Evolutionary conservation across 805 yeast genomes (phyloP).

Genomic region (Debaryomyces prosopidis): DNA sequence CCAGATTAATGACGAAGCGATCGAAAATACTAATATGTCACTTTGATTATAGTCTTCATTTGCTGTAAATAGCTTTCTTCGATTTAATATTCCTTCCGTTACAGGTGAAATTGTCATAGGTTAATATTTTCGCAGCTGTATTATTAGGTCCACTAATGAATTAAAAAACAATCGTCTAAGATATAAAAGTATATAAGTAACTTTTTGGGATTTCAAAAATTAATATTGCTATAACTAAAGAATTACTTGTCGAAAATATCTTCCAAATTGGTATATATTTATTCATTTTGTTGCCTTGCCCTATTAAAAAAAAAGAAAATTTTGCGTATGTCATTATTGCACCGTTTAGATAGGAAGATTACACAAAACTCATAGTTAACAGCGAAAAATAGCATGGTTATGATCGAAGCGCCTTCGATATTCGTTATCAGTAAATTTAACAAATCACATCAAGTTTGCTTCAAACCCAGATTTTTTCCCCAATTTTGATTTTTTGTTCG

Average conservation of each 20-base stretch:
- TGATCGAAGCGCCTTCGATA: background rate
- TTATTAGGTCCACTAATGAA: background rate
- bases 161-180: background rate
- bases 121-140: background rate
- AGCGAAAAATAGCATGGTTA: background rate
- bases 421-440: background rate
- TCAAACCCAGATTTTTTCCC: background rate
- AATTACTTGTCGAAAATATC: no score
- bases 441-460: background rate
- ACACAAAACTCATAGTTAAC: background rate
- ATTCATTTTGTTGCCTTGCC: background rate
- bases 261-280: background rate
- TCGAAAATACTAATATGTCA: constrained; percentile 43
- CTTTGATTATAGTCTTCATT: constrained; percentile 31
- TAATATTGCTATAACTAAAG: background rate
- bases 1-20: constrained; percentile 72
- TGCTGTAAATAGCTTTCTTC: constrained; percentile 35
- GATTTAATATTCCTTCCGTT: constrained; percentile 19
- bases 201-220: background rate
- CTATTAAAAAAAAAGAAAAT: background rate
- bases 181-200: background rate
- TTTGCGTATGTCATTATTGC: background rate
- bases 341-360: background rate
- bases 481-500: background rate
- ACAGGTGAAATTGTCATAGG: constrained; percentile 1